phyloP scores from a whole-genome alignment of 768 basidiomycete species.

The Xerocomellus amylosporus region DNA sequence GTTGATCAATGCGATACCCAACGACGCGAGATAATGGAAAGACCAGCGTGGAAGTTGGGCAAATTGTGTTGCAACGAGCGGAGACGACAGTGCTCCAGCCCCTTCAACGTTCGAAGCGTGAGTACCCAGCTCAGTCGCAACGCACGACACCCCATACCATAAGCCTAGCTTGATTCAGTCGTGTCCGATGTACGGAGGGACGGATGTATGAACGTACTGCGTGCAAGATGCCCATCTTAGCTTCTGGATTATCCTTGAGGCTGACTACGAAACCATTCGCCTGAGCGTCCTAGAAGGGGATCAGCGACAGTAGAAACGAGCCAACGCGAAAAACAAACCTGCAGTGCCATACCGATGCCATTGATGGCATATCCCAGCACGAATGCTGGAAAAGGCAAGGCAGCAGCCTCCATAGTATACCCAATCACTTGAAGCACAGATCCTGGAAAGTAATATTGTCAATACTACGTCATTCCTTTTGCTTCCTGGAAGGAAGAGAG shows the following conservation, averaged over 20 bases:
- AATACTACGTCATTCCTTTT: too few relatives aligned
- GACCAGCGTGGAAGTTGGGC: conserved; percentile 65
- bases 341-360: conserved; percentile 44
- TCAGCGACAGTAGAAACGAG: background rate
- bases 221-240: conserved; percentile 43
- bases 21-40: conserved; percentile 70
- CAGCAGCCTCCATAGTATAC: conserved; percentile 37
- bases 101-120: conserved; percentile 38
- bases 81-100: conserved; percentile 64
- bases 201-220: conserved; percentile 28
- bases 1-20: conserved; percentile 64
- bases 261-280: conserved; percentile 45
- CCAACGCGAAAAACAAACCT: conserved; percentile 33
- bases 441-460: conserved; percentile 11
- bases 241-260: conserved; percentile 36
- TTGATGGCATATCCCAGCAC: conserved; percentile 41
- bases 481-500: background rate
- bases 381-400: conserved; percentile 46
- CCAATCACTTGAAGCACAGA: conserved; percentile 30
- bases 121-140: background rate
- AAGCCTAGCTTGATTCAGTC: conserved; percentile 18
- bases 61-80: conserved; percentile 81
- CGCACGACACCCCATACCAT: conserved; percentile 27
- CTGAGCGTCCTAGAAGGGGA: conserved; percentile 41
- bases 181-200: background rate